Base-by-base conservation (phyloP, 78 protist species). In the Chrysochromulina parva region DNA sequence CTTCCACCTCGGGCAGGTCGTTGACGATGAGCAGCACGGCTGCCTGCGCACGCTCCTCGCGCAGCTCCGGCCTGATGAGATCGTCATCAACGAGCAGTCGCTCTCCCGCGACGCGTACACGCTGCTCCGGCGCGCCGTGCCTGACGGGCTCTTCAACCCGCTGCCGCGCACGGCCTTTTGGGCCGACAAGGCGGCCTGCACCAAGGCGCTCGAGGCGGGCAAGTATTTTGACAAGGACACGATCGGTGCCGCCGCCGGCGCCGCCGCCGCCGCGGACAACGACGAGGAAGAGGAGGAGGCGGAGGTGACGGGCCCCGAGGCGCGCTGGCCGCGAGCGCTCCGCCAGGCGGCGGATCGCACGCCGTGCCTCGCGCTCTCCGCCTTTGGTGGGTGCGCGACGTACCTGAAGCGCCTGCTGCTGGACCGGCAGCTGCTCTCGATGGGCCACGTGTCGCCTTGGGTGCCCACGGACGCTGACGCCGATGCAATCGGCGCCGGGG, bases 41-140 rank as follows among this genome's bases (percentile, higher is more conserved):
- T 52, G 87, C 1, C 85, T 90, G 11, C 92, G 92, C 65, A 90
- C 92, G 54, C 85, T 90, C 24, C 78, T 90, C 28, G 59, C 69
- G 17, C 87, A 90, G 92, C n/a, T 53, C 24, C 24, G 11, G 22
- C 88, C 92, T 14, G 22, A 52, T 0, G 92, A 90, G 92, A 66
- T 16, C 38, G 38, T 38, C 38, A 38, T 38, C 38, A 38, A 38
- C 38, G 38, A 38, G 38, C 38, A 38, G 38, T 38, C 38, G 38
- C 38, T 38, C 38, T 38, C 38, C 38, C 38, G 38, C 38, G 65
- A n/a, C 26, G 60, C 84, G 82, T 0, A 9, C 11, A 24, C 38
- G 19, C 17, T 89, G 26, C 47, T 89, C 20, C 13, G 19, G 71
- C 80, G 4, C 52, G 52, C 54, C 80, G 80, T 71, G 52, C 52